phyloP scores from a whole-genome alignment of 164 flowering plant species.

The Vitis vinifera region ASM3070453v1 NC_081814.1:13901001-13901500 shows the following conservation, averaged over 20 bases:
- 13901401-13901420: too few species aligned
- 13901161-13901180: background rate
- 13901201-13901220: slow-evolving; percentile 94
- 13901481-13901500: too few species aligned
- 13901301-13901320: slow-evolving; percentile 19
- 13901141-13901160: background rate
- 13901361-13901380: too few species aligned
- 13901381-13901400: too few species aligned
- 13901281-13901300: slow-evolving; percentile 88
- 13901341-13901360: too few species aligned
- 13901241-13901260: slow-evolving; percentile 79
- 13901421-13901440: background rate
- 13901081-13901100: background rate
- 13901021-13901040: background rate
- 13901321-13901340: background rate
- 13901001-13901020: background rate
- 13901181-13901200: slow-evolving; percentile 29
- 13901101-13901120: background rate
- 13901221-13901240: slow-evolving; percentile 79
- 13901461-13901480: too few species aligned
- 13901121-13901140: too few species aligned
- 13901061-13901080: background rate
- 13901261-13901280: slow-evolving; percentile 81
- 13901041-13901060: background rate
- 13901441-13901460: background rate